Evolutionary conservation across 2,329 filamentous ascomycete genomes (phyloP), one percentile per base, ranked within the genome.

Genomic region (Cercospora sp.): DNA sequence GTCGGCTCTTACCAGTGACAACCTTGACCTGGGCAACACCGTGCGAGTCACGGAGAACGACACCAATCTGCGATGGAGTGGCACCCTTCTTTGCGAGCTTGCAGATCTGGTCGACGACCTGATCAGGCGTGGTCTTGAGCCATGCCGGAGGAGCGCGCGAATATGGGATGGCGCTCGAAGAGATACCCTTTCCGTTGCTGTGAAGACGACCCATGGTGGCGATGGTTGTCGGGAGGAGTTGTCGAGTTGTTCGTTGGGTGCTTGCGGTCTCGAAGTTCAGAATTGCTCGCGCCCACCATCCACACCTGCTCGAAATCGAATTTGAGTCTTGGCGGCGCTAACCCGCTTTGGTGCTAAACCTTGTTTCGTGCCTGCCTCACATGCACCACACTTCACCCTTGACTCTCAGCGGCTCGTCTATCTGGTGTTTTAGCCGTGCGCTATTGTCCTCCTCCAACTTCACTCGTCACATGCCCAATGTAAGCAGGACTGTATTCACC

Each of bases 181-280:
- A 93, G 86, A 99, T 99, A 85, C 95, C 96, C 92, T 98, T 98
- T 87, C 95, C 94, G 81, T 97, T 97, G 89, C 88, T 92, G 91
- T 99, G 96, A 91, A 98, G 90, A 88, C 94, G 90, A 90, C 94
- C 93, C 93, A 97, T 97, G 77, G 84, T 91, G 84, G 80, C 78
- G 75, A 78, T 77, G 67, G 59, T 71, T 67, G 69, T 51, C 45
- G 45, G 12, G 45, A 13, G 21, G 45, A 21, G 21, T 26, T 51
- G 45, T 70, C 67, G 74, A 74, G 53, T 26, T 72, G 61, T 55
- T 55, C 45, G 60, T 58, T 58, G 53, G 53, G 53, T 58, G 53
- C 53, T 58, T 58, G 53, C 53, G 53, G 24, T 58, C 53, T 30
- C 53, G 53, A 58, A 21, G 53, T 58, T 28, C 53, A 58, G 53